Conservation (phyloP, 495 filamentous ascomycete genomes). For the Penicillium daleae region DNA sequence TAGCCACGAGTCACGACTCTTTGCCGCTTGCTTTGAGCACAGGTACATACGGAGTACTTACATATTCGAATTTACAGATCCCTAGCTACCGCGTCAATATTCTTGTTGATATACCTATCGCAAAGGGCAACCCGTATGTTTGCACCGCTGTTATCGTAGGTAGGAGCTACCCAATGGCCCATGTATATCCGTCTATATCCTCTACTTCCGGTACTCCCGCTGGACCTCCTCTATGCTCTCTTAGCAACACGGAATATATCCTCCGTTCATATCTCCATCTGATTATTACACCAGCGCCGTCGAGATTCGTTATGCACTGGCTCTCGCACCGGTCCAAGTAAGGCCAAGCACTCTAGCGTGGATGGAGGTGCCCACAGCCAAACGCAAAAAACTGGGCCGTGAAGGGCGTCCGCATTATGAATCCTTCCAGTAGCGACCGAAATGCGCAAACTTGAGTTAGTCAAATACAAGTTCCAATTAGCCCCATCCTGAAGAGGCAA, state of each 20-base stretch:
- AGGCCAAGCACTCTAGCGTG: constrained; percentile 38
- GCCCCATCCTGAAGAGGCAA: constrained; percentile 7
- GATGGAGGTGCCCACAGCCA: constrained; percentile 24
- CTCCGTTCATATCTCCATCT: not conserved
- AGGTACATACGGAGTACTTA: not conserved
- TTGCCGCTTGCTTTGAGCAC: not conserved
- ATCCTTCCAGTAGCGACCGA: constrained; percentile 12
- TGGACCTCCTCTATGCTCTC: not conserved
- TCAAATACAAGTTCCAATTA: not conserved
- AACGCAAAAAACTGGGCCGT: constrained; percentile 26
- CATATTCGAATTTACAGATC: not conserved
- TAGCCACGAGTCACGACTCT: not conserved
- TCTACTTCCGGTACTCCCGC: not conserved
- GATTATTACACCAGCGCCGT: not conserved
- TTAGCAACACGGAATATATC: not conserved
- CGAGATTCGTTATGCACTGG: constrained; percentile 16
- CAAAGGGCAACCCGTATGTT: not conserved
- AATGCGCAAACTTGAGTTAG: not conserved
- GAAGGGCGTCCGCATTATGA: constrained; percentile 7
- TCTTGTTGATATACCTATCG: not conserved
- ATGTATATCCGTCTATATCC: not conserved
- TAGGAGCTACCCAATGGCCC: not conserved
- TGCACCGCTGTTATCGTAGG: not conserved
- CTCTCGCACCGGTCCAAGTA: constrained; percentile 28
- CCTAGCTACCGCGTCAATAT: not conserved